Base-by-base conservation (phyloP, 176 grass and related monocot species). In the Eleusine coracana region DNA sequence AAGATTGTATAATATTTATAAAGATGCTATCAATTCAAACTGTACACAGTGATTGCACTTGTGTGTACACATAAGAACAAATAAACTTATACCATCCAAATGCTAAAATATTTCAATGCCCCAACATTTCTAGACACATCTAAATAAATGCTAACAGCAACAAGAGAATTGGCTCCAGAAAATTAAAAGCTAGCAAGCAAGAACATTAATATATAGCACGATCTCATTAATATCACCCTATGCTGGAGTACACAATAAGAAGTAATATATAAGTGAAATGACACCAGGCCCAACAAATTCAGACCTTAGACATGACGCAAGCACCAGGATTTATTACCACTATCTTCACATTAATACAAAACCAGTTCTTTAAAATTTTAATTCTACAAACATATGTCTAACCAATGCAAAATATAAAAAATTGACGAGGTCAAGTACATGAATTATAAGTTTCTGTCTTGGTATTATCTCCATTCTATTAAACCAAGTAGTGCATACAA, bases 141-240 rank as follows among this genome's bases (percentile, higher is more conserved):
- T 25, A 73, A 64, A 64, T 55, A 34, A 73, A n/a, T 48, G 36
- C 11, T 34, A 39, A 76, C 37, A 52, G 65, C 1, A 82, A 14
- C 0, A 46, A 78, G 6, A 74, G 13, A 73, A 56, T 44, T 66
- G 46, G 8, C 13, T 64, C 44, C 5, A 74, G 18, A 80, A 59
- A 74, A 52, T 15, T 38, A 37, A 67, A 70, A 71, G 64, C 36
- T 42, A 80, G 16, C 61, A 16, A 80, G 16, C 61, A 16, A 83
- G 8, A 58, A 73, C 56, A 14, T 58, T 1, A 29, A 78, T 0
- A 83, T n/a, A 60, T 29, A 39, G 64, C 46, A 40, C 25, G 65
- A 55, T 76, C 44, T 54, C 63, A 69, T 76, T 7, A 45, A 27
- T 23, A 27, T 23, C 56, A 8, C 56, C 56, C 75, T 64, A 29